Evolutionary conservation across 23 red algal genomes (phyloP).

Genomic region (Gracilaria gracilis): DNA sequence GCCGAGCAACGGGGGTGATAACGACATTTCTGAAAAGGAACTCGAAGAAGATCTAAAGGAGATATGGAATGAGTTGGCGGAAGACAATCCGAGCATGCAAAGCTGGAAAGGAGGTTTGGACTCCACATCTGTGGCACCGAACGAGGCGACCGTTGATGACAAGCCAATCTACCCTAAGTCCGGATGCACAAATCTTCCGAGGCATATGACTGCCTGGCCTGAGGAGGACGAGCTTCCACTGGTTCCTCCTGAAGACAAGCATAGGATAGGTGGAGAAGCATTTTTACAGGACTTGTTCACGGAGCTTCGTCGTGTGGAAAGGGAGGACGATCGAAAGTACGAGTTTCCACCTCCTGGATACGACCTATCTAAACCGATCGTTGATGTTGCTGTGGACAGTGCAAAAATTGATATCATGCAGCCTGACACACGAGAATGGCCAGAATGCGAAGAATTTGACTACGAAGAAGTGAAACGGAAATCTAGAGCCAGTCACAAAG

Average conservation of each 20-base stretch:
- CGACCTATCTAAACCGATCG: slow-evolving; percentile 17
- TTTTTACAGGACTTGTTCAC: not conserved
- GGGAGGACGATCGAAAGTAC: slow-evolving; percentile 25
- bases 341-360: slow-evolving; percentile 6
- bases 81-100: not conserved
- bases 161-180: not conserved
- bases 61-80: not conserved
- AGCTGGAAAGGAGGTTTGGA: not conserved
- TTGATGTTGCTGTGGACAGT: not conserved
- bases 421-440: not conserved
- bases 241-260: slow-evolving; percentile 21
- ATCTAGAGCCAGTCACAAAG: not conserved
- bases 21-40: not conserved
- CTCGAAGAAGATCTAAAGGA: not conserved
- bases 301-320: slow-evolving; percentile 1
- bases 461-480: slow-evolving; percentile 29
- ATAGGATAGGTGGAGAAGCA: slow-evolving; percentile 17
- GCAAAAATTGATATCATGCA: not conserved
- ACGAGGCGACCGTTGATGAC: not conserved
- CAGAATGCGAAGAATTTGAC: slow-evolving; percentile 15
- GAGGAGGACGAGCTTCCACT: slow-evolving; percentile 33
- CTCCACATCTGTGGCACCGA: not conserved
- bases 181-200: not conserved
- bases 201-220: not conserved
- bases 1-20: not conserved